Base-by-base conservation (phyloP, 306 rosid genomes). In the Lathyrus aphaca region DNA sequence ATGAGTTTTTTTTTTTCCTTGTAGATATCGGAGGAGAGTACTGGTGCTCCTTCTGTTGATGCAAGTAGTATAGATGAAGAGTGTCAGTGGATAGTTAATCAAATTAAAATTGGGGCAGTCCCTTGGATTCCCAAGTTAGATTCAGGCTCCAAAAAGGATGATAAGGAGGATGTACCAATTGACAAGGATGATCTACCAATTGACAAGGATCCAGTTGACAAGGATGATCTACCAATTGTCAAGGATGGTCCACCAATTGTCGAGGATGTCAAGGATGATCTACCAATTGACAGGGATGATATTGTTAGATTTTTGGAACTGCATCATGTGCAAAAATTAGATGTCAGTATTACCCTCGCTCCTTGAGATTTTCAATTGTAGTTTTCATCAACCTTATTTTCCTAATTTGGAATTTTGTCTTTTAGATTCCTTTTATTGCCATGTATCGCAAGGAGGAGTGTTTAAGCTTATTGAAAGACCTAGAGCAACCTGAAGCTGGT, bases 361-460 rank as follows among this genome's bases (percentile, higher is more conserved):
- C 64, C 51, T 8, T 64, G 55, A 44, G 57, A 15, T 21, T 11
- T 14, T 53, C 5, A 19, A 39, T 14, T 40, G 45, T 64, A 55
- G 23, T 77, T 55, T 60, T 43, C 76, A 65, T 55, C 68, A 57
- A 39, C 51, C 59, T 49, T 38, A 50, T 78, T 78, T 68, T 58
- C 30, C 62, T 66, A 40, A 60, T 65, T 1, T 79, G 51, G 25
- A 44, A 16, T 17, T 44, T 69, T 60, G 42, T 74, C 48, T 56
- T 80, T 29, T 73, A 94, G 99, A 82, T 94, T 70, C 97, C 99
- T 50, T 94, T 85, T 77, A 84, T 94, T 80, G 85, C 96, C 5
- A 91, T 87, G 92, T 94, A 94, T 64, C 82, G 99, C 79, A 94
- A 91, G 77, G 99, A 94, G 83, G 97, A 94, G 55, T 86, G 93